Evolutionary conservation across 1,284 basidiomycete species (phyloP).

Genomic region (Leucoagaricus sp.): DNA sequence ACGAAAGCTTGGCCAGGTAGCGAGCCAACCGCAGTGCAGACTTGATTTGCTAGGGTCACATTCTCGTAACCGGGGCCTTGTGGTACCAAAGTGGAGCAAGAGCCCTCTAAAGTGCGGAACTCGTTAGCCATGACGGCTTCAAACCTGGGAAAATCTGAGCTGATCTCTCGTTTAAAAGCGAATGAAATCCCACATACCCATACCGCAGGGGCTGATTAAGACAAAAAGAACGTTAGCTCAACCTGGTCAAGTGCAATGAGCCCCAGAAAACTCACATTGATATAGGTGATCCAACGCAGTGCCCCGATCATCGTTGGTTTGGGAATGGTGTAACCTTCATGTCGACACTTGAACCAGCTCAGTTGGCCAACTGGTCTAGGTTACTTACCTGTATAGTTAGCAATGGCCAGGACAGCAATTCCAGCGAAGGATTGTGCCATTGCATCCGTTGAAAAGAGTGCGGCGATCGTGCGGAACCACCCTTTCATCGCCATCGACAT

Average conservation of each 20-base stretch:
- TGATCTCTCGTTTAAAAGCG: conserved; percentile 19
- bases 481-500: conserved; percentile 52
- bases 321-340: conserved; percentile 46
- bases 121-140: conserved; percentile 55
- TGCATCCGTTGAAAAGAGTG: conserved; percentile 43
- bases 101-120: conserved; percentile 47
- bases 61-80: conserved; percentile 47
- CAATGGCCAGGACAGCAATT: conserved; percentile 46
- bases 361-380: not conserved
- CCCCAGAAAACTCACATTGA: conserved; percentile 37
- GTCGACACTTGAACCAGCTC: conserved; percentile 15
- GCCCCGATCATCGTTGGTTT: conserved; percentile 60
- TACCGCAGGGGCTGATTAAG: conserved; percentile 34
- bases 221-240: no score
- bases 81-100: conserved; percentile 46
- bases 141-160: conserved; percentile 32
- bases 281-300: conserved; percentile 48
- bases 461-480: conserved; percentile 53
- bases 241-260: no score
- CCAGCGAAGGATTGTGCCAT: conserved; percentile 52
- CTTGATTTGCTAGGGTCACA: conserved; percentile 48
- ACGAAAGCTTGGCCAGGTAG: conserved; percentile 42
- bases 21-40: conserved; percentile 55
- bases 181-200: conserved; percentile 20
- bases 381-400: conserved; percentile 46